Evolutionary conservation across 1,284 basidiomycete species (phyloP).

Genomic region (Ceratobasidium sp.): DNA sequence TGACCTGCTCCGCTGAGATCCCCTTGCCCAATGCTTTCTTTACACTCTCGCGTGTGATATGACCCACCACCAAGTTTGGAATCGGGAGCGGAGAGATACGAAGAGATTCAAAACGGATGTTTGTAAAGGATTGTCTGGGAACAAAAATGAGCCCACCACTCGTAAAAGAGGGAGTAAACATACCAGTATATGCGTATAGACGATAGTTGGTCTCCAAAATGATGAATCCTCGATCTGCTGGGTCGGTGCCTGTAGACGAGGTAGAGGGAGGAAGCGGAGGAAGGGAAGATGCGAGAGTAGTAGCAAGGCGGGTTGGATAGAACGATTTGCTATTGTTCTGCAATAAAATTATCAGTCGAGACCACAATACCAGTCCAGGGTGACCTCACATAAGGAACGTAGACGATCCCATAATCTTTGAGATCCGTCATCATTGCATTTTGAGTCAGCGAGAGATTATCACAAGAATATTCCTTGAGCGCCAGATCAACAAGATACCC

Average conservation of each 20-base stretch:
- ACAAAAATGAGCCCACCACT: not conserved
- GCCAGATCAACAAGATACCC: not conserved
- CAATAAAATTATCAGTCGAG: not conserved
- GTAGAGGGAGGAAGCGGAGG: slow-evolving; percentile 66
- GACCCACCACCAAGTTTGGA: slow-evolving; percentile 94
- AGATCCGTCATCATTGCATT: slow-evolving; percentile 90
- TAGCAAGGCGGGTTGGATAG: slow-evolving; percentile 95
- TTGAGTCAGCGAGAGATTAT: slow-evolving; percentile 80
- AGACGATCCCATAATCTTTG: slow-evolving; percentile 93
- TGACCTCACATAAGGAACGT: slow-evolving; percentile 69
- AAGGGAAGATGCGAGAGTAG: slow-evolving; percentile 83
- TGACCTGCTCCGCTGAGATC: slow-evolving; percentile 93
- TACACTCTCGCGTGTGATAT: slow-evolving; percentile 93
- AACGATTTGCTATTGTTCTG: slow-evolving; percentile 63
- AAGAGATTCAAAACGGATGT: slow-evolving; percentile 97
- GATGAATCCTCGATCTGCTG: slow-evolving; percentile 84
- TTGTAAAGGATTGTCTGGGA: slow-evolving; percentile 54
- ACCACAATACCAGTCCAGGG: not conserved
- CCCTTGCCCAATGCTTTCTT: slow-evolving; percentile 93
- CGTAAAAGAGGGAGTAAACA: slow-evolving; percentile 42
- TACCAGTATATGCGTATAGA: slow-evolving; percentile 96
- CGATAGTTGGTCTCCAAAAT: slow-evolving; percentile 99
- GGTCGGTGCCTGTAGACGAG: slow-evolving; percentile 54
- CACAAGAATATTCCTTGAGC: slow-evolving; percentile 84
- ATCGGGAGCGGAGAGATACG: slow-evolving; percentile 89